A percentile compares a stretch with the other conserved stretches of the same genome.
Evolutionary conservation across 768 basidiomycete species (phyloP).

Genomic region (Trametes gibbosa): DNA sequence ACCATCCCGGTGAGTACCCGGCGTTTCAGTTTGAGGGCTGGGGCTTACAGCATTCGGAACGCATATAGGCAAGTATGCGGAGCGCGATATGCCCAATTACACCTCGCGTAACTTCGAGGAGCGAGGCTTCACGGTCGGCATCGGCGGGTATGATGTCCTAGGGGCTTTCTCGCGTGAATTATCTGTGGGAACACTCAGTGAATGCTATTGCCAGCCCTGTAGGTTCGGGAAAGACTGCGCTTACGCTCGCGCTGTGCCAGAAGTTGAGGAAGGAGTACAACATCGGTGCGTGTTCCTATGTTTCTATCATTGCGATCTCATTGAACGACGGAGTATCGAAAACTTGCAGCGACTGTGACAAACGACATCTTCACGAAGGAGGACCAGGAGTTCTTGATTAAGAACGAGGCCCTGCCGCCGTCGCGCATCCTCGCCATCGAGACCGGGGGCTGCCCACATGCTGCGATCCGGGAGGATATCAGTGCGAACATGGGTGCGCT

Average conservation of each 20-base stretch:
- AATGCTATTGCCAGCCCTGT: slow-evolving; percentile 62
- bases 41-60: not conserved
- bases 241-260: slow-evolving; percentile 88
- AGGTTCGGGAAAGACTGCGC: slow-evolving; percentile 96
- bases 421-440: slow-evolving; percentile 93
- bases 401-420: slow-evolving; percentile 81
- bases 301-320: not conserved
- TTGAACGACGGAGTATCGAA: slow-evolving; percentile 1
- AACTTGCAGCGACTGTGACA: slow-evolving; percentile 79
- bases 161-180: not conserved
- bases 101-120: slow-evolving; percentile 81
- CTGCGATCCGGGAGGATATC: slow-evolving; percentile 97
- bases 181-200: no score
- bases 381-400: slow-evolving; percentile 96
- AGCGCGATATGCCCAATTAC: slow-evolving; percentile 92
- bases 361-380: slow-evolving; percentile 99
- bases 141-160: slow-evolving; percentile 75
- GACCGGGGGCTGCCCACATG: slow-evolving; percentile 97
- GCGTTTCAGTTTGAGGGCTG: not conserved
- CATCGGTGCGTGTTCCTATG: slow-evolving; percentile 59
- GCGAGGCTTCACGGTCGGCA: slow-evolving; percentile 95
- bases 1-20: slow-evolving; percentile 65
- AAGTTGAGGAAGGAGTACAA: slow-evolving; percentile 81
- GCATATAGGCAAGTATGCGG: slow-evolving; percentile 77
- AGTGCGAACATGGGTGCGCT: slow-evolving; percentile 95